Base-by-base conservation (phyloP, 1,139 yeast genomes). In the Nematodospora anomalae region DNA sequence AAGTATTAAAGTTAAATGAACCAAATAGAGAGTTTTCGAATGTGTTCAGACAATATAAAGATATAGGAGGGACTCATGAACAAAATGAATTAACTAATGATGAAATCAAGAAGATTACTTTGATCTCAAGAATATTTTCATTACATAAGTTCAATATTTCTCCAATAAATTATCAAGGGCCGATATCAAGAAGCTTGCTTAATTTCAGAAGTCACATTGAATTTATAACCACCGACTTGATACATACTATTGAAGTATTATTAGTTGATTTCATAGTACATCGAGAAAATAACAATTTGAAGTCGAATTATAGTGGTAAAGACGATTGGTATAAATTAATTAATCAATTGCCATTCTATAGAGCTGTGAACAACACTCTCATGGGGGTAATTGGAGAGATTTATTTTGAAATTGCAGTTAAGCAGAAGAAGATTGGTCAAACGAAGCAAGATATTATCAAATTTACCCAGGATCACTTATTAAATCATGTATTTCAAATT, bases 131-230 rank as follows among this genome's bases (percentile, higher is more conserved):
- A 44, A 61, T 83, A 2, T 76, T 83, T 27, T 67, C 83, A 2
- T 64, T 82, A 30, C 71, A 76, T 41, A 71, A 69, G 44, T 63
- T 80, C 28, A 57, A 67, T 29, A 67, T 74, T 14, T 78, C 80
- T 16, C 81, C 84, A 4, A 71, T 76, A 24, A 79, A 79, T 44
- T 71, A 81, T 53, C 76, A 77, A 40, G 92, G 92, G 0, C 90
- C 92, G 4, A 65, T 84, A 29, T 83, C 86, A 16, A 71, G 83
- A 43, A 71, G 74, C 36, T 65, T 85, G 25, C 63, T 83, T 38
- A 70, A 76, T 29, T 85, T 83, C 55, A 75, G 92, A 53, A 82
- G 89, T 11, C 80, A 81, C 41, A 58, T 83, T 34, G 72, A 79
- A 40, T 75, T 76, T 36, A 61, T 84, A 33, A 70, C 72, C 25